A percentile compares a stretch with the other conserved stretches of the same genome.
Evolutionary conservation across 495 filamentous ascomycete genomes (phyloP).

Genomic region (Astrothelium subdiscretum): DNA sequence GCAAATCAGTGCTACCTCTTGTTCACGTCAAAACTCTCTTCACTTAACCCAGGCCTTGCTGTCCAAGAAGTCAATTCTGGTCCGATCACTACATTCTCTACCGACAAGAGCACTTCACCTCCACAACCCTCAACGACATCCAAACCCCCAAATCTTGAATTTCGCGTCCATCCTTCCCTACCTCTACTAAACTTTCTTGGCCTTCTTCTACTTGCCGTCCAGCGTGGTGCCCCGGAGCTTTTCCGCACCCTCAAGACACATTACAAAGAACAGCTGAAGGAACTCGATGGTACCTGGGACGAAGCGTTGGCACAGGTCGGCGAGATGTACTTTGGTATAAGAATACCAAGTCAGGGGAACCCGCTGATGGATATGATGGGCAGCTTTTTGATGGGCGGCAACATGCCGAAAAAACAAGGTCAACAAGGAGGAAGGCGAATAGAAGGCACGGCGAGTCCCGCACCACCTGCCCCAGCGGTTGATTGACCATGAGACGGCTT

Average conservation of each 20-base stretch:
- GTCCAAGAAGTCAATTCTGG: constrained; percentile 70
- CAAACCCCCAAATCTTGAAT: constrained; percentile 45
- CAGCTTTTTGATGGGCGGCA: constrained; percentile 69
- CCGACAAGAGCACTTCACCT: neutral
- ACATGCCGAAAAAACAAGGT: constrained; percentile 33
- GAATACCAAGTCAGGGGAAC: constrained; percentile 74
- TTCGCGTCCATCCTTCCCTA: constrained; percentile 73
- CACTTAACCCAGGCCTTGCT: constrained; percentile 54
- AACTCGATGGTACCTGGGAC: constrained; percentile 59
- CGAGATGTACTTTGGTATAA: constrained; percentile 97
- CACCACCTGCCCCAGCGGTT: constrained; percentile 39
- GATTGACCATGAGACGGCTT: constrained; percentile 28
- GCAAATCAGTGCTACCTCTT: constrained; percentile 70
- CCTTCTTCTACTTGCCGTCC: constrained; percentile 69
- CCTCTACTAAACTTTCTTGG: constrained; percentile 89
- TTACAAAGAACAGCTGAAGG: constrained; percentile 65
- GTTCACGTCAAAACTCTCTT: constrained; percentile 62
- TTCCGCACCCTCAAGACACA: constrained; percentile 73
- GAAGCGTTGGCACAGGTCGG: constrained; percentile 76
- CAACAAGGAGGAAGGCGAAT: constrained; percentile 37
- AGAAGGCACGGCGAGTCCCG: constrained; percentile 10
- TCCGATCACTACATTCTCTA: constrained; percentile 1
- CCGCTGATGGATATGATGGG: constrained; percentile 97
- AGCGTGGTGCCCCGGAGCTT: constrained; percentile 67
- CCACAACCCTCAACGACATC: neutral